A percentile compares a stretch with the other conserved stretches of the same genome.
phyloP scores from a whole-genome alignment of 2,329 filamentous ascomycete genomes.

The Rosellinia necatrix region DNA sequence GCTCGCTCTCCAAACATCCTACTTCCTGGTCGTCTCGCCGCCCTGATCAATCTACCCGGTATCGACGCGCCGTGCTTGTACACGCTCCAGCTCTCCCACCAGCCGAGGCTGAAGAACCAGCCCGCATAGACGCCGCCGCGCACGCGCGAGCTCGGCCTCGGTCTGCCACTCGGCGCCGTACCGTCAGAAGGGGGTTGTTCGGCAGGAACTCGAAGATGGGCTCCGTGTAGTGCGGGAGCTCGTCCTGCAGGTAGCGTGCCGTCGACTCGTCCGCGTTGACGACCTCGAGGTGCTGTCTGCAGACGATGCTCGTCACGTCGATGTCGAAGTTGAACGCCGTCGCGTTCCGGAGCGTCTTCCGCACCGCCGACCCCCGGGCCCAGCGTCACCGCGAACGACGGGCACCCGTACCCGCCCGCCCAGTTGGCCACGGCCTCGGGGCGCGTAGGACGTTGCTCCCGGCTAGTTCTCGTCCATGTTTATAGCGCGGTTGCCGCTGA shows the following conservation, averaged over 20 bases:
- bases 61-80: conserved; percentile 23
- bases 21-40: no score
- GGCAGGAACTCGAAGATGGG: conserved; percentile 18
- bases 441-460: not conserved
- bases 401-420: conserved; percentile 22
- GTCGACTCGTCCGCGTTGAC: conserved; percentile 20
- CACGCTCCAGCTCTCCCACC: conserved; percentile 23
- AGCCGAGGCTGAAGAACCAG: conserved; percentile 24
- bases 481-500: conserved; percentile 7
- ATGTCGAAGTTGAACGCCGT: conserved; percentile 20
- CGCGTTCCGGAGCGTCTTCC: not conserved
- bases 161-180: conserved; percentile 21
- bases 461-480: conserved; percentile 11
- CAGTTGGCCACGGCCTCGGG: conserved; percentile 10
- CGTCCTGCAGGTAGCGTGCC: conserved; percentile 6
- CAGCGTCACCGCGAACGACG: conserved; percentile 18
- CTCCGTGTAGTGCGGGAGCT: conserved; percentile 6
- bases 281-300: conserved; percentile 9
- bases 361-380: conserved; percentile 16
- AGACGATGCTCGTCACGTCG: conserved; percentile 21
- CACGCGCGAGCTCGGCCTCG: not conserved
- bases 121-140: conserved; percentile 13
- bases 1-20: no score
- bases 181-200: conserved; percentile 17
- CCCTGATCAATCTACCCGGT: conserved; percentile 21